A percentile compares a stretch with the other conserved stretches of the same genome.
These are phyloP conservation scores for Zancudomyces culisetae DNA, from an alignment of 371 early-diverging fungal genomes.

Conservation along the genomic window DNA sequence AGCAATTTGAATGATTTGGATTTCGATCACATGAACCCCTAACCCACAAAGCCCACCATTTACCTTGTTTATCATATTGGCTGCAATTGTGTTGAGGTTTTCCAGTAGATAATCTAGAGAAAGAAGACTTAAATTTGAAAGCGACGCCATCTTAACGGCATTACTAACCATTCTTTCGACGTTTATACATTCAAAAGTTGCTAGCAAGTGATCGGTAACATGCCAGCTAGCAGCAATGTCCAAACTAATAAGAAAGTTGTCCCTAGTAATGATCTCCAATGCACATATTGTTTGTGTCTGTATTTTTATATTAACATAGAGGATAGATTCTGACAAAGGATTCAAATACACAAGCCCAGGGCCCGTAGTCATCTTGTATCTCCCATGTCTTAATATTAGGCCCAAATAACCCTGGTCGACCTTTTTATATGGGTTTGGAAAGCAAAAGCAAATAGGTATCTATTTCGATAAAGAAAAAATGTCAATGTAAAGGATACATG, in stretches of 20 bases:
- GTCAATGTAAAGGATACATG: too few species aligned
- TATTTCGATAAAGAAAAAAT: too few species aligned
- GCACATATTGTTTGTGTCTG: constrained; percentile 47
- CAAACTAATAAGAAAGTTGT: constrained; percentile 57
- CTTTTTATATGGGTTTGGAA: constrained; percentile 53
- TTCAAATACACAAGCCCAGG: constrained; percentile 71
- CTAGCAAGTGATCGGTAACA: constrained; percentile 57
- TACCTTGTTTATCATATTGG: constrained; percentile 60
- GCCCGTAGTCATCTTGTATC: constrained; percentile 68
- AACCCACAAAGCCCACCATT: constrained; percentile 44
- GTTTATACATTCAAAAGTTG: constrained; percentile 47
- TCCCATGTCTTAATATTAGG: constrained; percentile 56
- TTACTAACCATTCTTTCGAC: constrained; percentile 55
- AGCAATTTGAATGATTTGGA: constrained; percentile 67
- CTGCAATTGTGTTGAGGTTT: constrained; percentile 64
- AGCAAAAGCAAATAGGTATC: constrained; percentile 25
- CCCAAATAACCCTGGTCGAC: constrained; percentile 45
- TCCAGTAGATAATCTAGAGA: constrained; percentile 56
- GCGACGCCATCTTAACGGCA: constrained; percentile 48
- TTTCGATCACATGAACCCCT: constrained; percentile 54
- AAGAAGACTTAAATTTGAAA: constrained; percentile 42
- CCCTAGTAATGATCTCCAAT: constrained; percentile 74
- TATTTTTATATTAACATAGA: constrained; percentile 48
- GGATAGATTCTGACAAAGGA: constrained; percentile 41
- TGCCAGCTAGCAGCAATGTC: constrained; percentile 75